A percentile compares a stretch with the other conserved stretches of the same genome.
phyloP scores from a whole-genome alignment of 305 asterid species.

The Striga hermonthica region DNA sequence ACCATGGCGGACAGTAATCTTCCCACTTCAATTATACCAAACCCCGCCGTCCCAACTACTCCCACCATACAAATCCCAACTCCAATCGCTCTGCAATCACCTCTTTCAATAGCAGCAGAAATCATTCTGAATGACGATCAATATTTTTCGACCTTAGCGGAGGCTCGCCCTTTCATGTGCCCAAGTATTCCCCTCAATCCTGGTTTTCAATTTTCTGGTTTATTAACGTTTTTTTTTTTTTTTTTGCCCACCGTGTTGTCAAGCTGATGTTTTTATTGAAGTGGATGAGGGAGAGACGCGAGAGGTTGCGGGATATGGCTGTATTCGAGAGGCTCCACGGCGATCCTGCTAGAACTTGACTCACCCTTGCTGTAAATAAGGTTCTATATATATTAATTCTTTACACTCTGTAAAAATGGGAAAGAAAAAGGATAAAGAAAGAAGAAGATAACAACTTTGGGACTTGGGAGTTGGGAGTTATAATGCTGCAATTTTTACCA shows the following conservation, averaged over 20 bases:
- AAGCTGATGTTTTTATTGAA: constrained; percentile 32
- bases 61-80: constrained; percentile 33
- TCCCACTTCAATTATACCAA: constrained; percentile 31
- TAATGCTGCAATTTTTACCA: too few relatives aligned
- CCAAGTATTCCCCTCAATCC: constrained; percentile 47
- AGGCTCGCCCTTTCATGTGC: constrained; percentile 87
- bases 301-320: constrained; percentile 87
- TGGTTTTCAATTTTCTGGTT: background rate
- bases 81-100: constrained; percentile 21
- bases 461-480: too few relatives aligned
- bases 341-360: constrained; percentile 68
- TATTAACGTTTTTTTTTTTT: background rate
- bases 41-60: constrained; percentile 20
- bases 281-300: constrained; percentile 79
- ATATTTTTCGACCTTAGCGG: constrained; percentile 42
- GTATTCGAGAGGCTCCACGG: constrained; percentile 88
- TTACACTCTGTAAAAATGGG: background rate
- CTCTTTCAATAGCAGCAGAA: constrained; percentile 8
- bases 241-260: constrained; percentile 19
- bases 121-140: constrained; percentile 27
- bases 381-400: constrained; percentile 30
- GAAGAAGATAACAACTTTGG: too few relatives aligned
- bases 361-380: constrained; percentile 86
- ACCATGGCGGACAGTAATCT: constrained; percentile 41
- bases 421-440: too few relatives aligned